Evolutionary conservation across 2,329 filamentous ascomycete genomes (phyloP), one percentile per base, ranked within the genome.

Genomic region (Cercospora brassicicola): DNA sequence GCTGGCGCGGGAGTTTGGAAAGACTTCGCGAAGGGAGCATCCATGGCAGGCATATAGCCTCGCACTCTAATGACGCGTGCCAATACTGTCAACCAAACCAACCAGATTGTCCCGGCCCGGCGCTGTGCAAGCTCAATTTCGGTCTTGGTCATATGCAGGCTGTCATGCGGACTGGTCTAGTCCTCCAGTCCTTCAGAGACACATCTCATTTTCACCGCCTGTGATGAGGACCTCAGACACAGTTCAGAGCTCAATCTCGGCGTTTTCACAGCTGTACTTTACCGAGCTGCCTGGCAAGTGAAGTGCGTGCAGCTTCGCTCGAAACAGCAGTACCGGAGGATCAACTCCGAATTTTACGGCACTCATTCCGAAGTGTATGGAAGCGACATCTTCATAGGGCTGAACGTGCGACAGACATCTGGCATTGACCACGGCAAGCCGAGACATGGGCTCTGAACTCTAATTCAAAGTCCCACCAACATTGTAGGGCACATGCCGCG

Each of bases 71-170:
- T 65, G 64, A 65, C 64, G 57, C 39, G 36, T 55, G 64, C 64
- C 64, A 65, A 65, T 56, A 20, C 64, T 15, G 39, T 26, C 64
- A 61, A 65, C 64, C 64, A 65, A 60, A 65, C 56, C 56, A 60
- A 65, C 64, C 64, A 65, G 28, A 53, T 18, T 8, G 9, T 55
- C 13, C 20, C 48, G 20, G 31, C 15, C 11, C 45, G 31, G 61
- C 31, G 31, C 28, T 63, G 61, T 62, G 60, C 39, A 48, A 20
- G 39, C 60, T 48, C 39, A 23, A 31, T 11, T 23, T 18, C 26
- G 10, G 10, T 62, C 39, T 53, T n/a, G 20, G 20, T 42, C 20
- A 28, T 33, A 10, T 26, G n/a, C 59, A 51, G 13, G 42, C 13
- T 26, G 15, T 23, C 36, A 33, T 57, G 55, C 8, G 30, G 26